These are phyloP conservation scores for Pleurozium schreberi DNA, from an alignment of 225 moss, liverwort and hornwort species.

Conservation along the genomic window DNA sequence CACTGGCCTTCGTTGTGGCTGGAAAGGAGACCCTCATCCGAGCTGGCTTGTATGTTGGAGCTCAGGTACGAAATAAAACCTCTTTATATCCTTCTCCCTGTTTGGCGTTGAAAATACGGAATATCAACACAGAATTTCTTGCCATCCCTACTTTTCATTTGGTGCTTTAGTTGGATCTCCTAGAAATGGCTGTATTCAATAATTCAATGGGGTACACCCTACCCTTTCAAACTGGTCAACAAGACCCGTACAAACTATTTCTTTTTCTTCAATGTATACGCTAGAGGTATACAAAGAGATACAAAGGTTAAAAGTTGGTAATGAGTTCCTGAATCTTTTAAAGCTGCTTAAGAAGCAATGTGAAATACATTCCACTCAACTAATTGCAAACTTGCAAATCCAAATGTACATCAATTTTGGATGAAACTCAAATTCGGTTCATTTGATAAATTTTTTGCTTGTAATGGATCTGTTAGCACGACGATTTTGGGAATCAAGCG, in stretches of 20 bases:
- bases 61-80: slow-evolving; percentile 43
- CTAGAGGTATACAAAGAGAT: neutral
- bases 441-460: neutral
- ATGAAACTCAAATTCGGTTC: neutral
- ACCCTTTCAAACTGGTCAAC: neutral
- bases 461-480: neutral
- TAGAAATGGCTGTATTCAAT: neutral
- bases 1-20: slow-evolving; percentile 91
- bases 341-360: neutral
- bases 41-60: slow-evolving; percentile 72
- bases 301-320: neutral
- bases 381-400: neutral
- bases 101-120: neutral
- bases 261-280: no score
- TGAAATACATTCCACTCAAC: neutral
- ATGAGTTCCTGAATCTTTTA: neutral
- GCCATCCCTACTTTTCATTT: neutral
- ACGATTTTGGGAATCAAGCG: neutral
- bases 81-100: neutral
- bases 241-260: neutral
- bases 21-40: slow-evolving; percentile 91
- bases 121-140: neutral
- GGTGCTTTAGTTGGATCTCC: neutral
- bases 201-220: neutral
- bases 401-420: neutral